Evolutionary conservation across 1,284 basidiomycete genomes (phyloP).

Genomic region (Ganoderma resinaceum): DNA sequence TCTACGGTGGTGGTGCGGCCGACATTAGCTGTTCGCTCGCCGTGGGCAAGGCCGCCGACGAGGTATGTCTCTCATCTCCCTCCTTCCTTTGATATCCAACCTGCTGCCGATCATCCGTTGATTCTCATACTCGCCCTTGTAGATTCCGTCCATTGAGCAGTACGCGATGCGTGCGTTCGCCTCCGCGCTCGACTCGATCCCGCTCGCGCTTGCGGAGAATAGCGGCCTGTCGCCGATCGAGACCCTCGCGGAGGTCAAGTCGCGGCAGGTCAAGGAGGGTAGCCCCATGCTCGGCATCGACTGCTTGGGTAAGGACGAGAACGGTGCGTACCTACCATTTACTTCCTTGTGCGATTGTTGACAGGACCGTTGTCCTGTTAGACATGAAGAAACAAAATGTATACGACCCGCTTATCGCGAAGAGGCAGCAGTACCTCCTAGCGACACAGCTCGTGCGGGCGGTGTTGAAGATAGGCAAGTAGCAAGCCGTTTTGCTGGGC

Average conservation of each 20-base stretch:
- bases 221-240: slow-evolving; percentile 97
- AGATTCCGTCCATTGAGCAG: slow-evolving; percentile 98
- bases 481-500: neutral
- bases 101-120: neutral
- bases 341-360: neutral
- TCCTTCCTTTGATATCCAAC: neutral
- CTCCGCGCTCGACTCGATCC: slow-evolving; percentile 91
- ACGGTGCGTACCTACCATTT: slow-evolving; percentile 62
- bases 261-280: slow-evolving; percentile 89
- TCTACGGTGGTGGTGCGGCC: slow-evolving; percentile 97
- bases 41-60: slow-evolving; percentile 93
- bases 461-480: slow-evolving; percentile 76
- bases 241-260: slow-evolving; percentile 94
- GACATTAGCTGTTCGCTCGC: slow-evolving; percentile 96
- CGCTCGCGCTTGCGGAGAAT: slow-evolving; percentile 97
- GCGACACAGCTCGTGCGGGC: slow-evolving; percentile 92
- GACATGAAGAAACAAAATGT: slow-evolving; percentile 99
- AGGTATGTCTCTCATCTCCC: slow-evolving; percentile 55
- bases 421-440: slow-evolving; percentile 95
- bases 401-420: slow-evolving; percentile 96
- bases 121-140: neutral
- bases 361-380: slow-evolving; percentile 38
- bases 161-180: slow-evolving; percentile 99
- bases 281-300: slow-evolving; percentile 93
- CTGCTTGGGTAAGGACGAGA: slow-evolving; percentile 86